Evolutionary conservation across 2,329 filamentous ascomycete genomes (phyloP), one percentile per base, ranked within the genome.

Genomic region (Beauveria pseudobassiana): DNA sequence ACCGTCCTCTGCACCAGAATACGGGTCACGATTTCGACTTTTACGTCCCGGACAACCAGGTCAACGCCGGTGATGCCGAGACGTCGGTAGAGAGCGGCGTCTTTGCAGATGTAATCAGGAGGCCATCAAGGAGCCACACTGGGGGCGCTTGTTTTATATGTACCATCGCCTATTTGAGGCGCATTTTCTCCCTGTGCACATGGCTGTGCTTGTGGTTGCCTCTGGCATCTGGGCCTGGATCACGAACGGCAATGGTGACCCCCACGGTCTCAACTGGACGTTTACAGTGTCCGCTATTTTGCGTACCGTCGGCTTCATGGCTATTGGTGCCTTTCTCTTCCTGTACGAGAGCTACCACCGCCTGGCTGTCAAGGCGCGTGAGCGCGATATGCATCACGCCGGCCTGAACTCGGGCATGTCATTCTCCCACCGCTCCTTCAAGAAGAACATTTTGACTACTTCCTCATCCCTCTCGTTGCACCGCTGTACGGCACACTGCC

Each of bases 81-180:
- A 71, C 75, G 5, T 65, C 74, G 10, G 67, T 71, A 8, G 80
- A 83, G 65, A 80, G 74, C 64, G 82, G 80, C 26, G 80, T 82
- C 62, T 85, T 83, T 68, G 81, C 81, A 0, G 81, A 83, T 57
- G 77, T 84, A 20, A 80, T 76, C 79, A 78, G 62, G 80, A 81
- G 60, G 81, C 75, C 0, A 71, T 85, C 12, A 74, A 78, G 62
- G 76, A 75, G 43, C 81, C 80, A 22, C 74, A 84, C 69, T 87
- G 78, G 77, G 77, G 77, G 69, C 83, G 80, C 65, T 77, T 86
- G 51, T 71, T 84, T 65, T 80, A 82, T 59, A 78, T 90, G 38
- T 80, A 81, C 69, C 85, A 88, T 69, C 83, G 88, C 20, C 75
- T 90, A n/a, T 90, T 88, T 67, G 87, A 90, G 71, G 87, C 87